Evolutionary conservation across 805 yeast species (phyloP).

Genomic region (Suhomyces prunicola): DNA sequence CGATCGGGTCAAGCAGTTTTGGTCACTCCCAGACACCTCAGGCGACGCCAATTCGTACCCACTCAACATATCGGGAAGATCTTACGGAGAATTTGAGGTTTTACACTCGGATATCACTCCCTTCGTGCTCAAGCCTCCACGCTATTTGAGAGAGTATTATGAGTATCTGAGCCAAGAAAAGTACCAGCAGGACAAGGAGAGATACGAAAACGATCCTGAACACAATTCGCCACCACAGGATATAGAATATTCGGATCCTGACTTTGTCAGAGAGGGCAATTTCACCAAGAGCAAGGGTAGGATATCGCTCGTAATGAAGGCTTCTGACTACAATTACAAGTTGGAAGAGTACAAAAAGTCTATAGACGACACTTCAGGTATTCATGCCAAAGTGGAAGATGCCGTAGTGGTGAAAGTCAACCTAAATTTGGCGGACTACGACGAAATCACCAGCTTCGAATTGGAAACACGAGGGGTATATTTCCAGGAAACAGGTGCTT

Average conservation of each 20-base stretch:
- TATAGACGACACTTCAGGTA: not conserved
- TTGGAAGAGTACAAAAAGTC: slow-evolving; percentile 11
- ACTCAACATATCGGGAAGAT: slow-evolving; percentile 34
- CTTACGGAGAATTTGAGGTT: slow-evolving; percentile 30
- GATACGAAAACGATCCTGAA: slow-evolving; percentile 27
- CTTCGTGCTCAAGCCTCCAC: slow-evolving; percentile 23
- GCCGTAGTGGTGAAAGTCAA: slow-evolving; percentile 33
- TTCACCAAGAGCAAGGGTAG: slow-evolving; percentile 26
- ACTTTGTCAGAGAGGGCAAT: slow-evolving; percentile 22
- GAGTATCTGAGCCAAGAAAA: slow-evolving; percentile 20
- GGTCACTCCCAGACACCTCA: slow-evolving; percentile 32
- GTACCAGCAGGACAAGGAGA: slow-evolving; percentile 23
- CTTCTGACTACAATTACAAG: slow-evolving; percentile 22
- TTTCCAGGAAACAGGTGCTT: slow-evolving; percentile 62
- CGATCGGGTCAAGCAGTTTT: slow-evolving; percentile 45
- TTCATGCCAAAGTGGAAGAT: slow-evolving; percentile 18
- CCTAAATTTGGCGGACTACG: slow-evolving; percentile 36
- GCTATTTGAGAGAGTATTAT: slow-evolving; percentile 28
- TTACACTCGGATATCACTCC: slow-evolving; percentile 5
- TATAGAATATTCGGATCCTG: slow-evolving; percentile 4
- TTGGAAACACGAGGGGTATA: slow-evolving; percentile 59
- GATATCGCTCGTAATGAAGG: slow-evolving; percentile 20
- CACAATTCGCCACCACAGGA: slow-evolving; percentile 16
- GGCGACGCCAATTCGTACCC: slow-evolving; percentile 18
- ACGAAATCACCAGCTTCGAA: slow-evolving; percentile 48